Evolutionary conservation across 805 yeast genomes (phyloP).

Genomic region (Saccharomycopsis schoenii): DNA sequence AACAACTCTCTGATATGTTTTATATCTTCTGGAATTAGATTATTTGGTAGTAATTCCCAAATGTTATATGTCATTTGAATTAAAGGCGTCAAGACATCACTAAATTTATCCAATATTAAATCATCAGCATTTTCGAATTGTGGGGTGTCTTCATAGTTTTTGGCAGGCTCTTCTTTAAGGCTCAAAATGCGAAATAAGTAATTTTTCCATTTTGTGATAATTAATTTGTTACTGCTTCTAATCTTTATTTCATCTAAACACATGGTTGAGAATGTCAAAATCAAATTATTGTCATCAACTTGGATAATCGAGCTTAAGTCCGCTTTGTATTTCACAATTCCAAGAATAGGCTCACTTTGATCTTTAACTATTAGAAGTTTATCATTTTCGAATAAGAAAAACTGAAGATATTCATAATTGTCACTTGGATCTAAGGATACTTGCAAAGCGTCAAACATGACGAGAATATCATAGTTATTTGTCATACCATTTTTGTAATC

Average conservation of each 20-base stretch:
- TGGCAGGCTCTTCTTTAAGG: not conserved
- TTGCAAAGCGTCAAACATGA: slow-evolving; percentile 22
- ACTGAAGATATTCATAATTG: slow-evolving; percentile 31
- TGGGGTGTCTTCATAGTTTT: not conserved
- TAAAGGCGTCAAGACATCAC: slow-evolving; percentile 24
- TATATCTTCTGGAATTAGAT: slow-evolving; percentile 31
- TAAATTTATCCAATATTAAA: not conserved
- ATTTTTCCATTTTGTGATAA: slow-evolving; percentile 35
- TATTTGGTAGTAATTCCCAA: slow-evolving; percentile 33
- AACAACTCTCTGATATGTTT: slow-evolving; percentile 27
- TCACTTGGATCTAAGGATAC: slow-evolving; percentile 33
- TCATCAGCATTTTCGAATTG: not conserved
- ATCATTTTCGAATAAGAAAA: slow-evolving; percentile 28
- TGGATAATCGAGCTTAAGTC: slow-evolving; percentile 28
- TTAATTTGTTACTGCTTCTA: slow-evolving; percentile 24
- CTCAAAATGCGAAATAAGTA: slow-evolving; percentile 20
- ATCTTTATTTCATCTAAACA: slow-evolving; percentile 36
- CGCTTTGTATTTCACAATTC: slow-evolving; percentile 30
- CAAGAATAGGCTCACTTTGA: slow-evolving; percentile 26
- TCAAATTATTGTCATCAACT: slow-evolving; percentile 22
- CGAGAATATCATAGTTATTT: slow-evolving; percentile 3
- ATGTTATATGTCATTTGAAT: slow-evolving; percentile 42
- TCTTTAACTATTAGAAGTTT: slow-evolving; percentile 23
- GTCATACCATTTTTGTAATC: not conserved
- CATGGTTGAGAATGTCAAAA: slow-evolving; percentile 32